A percentile compares a stretch with the other conserved stretches of the same genome.
Conservation (phyloP, 1,139 yeast genomes). For the Lodderomyces elongisporus region DNA sequence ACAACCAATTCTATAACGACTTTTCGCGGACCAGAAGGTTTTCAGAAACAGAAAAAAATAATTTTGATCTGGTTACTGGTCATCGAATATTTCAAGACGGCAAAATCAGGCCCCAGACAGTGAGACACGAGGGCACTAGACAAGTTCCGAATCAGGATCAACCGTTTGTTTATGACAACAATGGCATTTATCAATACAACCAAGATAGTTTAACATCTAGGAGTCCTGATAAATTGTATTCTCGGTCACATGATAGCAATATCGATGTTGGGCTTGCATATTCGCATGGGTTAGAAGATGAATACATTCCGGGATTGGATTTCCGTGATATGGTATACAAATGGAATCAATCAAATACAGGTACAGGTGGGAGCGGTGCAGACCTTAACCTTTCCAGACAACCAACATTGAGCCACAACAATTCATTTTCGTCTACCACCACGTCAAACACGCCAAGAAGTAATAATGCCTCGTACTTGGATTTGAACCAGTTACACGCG, state of each 20-base stretch:
- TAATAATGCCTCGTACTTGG: slow-evolving; percentile 35
- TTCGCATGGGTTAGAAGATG: slow-evolving; percentile 56
- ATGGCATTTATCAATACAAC: too few species aligned
- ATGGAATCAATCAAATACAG: slow-evolving; percentile 38
- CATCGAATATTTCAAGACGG: slow-evolving; percentile 48
- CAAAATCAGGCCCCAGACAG: slow-evolving; percentile 33
- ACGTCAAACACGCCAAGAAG: slow-evolving; percentile 21
- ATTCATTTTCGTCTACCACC: slow-evolving; percentile 13
- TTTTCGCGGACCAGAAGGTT: slow-evolving; percentile 38
- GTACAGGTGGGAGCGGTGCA: slow-evolving; percentile 7
- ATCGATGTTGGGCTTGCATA: slow-evolving; percentile 13
- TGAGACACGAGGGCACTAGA: slow-evolving; percentile 1
- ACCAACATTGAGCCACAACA: slow-evolving; percentile 4
- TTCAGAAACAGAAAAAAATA: slow-evolving; percentile 52
- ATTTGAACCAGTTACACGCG: slow-evolving; percentile 43
- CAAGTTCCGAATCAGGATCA: background rate
- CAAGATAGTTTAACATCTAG: background rate
- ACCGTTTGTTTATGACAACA: background rate
- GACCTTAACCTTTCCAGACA: slow-evolving; percentile 11
- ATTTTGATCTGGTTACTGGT: slow-evolving; percentile 49
- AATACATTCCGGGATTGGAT: slow-evolving; percentile 64
- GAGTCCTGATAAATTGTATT: slow-evolving; percentile 18
- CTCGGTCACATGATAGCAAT: slow-evolving; percentile 28
- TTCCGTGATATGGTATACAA: slow-evolving; percentile 40
- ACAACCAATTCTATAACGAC: slow-evolving; percentile 1